Percentiles rank a stretch among this genome's conserved stretches.
These are phyloP conservation scores for Microsporum audouinii DNA, from an alignment of 2,329 filamentous ascomycete genomes.

Conservation along the genomic window DNA sequence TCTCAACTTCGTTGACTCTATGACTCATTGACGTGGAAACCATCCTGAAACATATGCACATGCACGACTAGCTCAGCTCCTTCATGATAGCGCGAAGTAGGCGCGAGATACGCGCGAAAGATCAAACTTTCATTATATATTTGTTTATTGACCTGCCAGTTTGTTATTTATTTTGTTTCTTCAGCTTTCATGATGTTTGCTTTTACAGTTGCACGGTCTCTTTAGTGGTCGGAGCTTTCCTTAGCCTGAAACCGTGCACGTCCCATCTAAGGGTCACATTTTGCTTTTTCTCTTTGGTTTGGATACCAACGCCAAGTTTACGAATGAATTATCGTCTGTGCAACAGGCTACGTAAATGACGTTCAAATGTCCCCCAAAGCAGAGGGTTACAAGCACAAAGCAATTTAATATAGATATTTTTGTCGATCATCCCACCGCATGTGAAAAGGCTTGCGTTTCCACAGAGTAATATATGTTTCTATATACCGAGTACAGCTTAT, in stretches of 20 bases:
- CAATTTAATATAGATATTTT: background rate
- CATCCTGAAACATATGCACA: background rate
- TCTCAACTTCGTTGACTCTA: background rate
- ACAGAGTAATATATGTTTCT: background rate
- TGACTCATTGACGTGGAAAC: background rate
- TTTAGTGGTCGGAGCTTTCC: background rate
- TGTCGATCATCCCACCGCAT: background rate
- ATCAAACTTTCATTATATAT: background rate
- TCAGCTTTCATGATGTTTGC: background rate
- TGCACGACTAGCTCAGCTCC: background rate
- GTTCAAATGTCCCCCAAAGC: too few relatives aligned
- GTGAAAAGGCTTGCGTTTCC: background rate
- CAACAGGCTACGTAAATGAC: too few relatives aligned
- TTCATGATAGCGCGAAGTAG: background rate
- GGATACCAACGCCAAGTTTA: background rate
- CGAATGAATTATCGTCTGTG: too few relatives aligned
- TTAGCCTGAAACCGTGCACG: background rate
- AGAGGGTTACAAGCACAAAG: background rate
- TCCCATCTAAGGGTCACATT: background rate
- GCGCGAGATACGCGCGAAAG: background rate
- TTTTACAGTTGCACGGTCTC: background rate
- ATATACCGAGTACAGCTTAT: background rate
- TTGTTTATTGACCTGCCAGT: background rate
- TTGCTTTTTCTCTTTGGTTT: background rate
- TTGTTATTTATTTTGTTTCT: background rate